Evolutionary conservation across 345 rosid genomes (phyloP).

Genomic region (Pugionium dolabratum): DNA sequence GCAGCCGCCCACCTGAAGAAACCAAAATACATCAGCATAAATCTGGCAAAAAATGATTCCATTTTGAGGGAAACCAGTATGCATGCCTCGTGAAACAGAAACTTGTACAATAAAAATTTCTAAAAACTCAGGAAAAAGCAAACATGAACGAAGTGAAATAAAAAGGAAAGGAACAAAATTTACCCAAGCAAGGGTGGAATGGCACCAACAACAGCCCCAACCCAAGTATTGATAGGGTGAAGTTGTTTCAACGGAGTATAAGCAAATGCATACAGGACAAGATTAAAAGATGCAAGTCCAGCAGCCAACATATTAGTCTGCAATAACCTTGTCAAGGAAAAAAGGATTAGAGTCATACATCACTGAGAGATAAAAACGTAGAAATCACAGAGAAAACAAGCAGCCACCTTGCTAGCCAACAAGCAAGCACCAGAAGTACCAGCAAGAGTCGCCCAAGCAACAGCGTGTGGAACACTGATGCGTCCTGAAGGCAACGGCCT

Average conservation of each 20-base stretch:
- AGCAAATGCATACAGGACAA: conserved; percentile 69
- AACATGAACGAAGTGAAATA: conserved; percentile 20
- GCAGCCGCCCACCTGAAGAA: conserved; percentile 88
- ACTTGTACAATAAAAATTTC: too few relatives aligned
- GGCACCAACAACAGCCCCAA: conserved; percentile 97
- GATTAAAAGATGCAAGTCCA: conserved; percentile 83
- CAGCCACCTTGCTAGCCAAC: conserved; percentile 75
- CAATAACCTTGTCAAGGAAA: conserved; percentile 65
- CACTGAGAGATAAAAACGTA: conserved; percentile 5
- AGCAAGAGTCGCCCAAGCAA: conserved; percentile 72
- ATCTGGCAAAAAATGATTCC: not conserved
- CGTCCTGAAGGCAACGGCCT: conserved; percentile 92
- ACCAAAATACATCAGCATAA: conserved; percentile 19
- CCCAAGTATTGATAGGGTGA: conserved; percentile 98
- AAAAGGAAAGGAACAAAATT: conserved; percentile 22
- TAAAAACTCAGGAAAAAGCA: not conserved
- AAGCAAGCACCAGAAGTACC: conserved; percentile 77
- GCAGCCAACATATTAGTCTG: conserved; percentile 95
- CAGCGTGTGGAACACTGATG: conserved; percentile 68
- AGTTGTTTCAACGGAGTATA: conserved; percentile 93
- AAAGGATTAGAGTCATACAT: conserved; percentile 41
- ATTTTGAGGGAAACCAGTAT: not conserved
- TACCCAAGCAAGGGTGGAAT: conserved; percentile 97
- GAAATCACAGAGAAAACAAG: not conserved
- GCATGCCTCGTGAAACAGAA: not conserved